Conservation (phyloP, 306 rosid species). For the Calophaca sinica region DNA sequence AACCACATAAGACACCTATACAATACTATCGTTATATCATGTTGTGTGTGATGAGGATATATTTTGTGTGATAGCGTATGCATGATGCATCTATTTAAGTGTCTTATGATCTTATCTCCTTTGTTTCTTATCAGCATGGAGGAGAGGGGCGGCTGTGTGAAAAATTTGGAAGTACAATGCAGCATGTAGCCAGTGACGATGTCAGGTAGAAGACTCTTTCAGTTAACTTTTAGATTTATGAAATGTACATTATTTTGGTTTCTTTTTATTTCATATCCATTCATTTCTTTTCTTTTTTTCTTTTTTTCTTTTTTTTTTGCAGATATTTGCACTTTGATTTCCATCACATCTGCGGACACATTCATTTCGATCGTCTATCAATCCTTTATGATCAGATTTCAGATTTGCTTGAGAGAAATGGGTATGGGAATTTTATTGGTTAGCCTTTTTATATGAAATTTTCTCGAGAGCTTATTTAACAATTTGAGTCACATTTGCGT, state of each 20-base stretch:
- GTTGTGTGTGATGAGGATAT: too few relatives aligned
- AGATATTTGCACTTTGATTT: conserved; percentile 95
- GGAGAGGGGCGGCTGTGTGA: conserved; percentile 86
- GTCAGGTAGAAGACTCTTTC: conserved; percentile 71
- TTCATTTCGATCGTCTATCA: conserved; percentile 91
- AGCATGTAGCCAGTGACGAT: conserved; percentile 67
- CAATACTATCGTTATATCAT: too few relatives aligned
- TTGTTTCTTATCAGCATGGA: conserved; percentile 70
- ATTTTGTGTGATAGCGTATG: not conserved
- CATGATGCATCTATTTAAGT: conserved; percentile 28
- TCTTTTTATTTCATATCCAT: too few relatives aligned
- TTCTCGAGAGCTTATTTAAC: conserved; percentile 9
- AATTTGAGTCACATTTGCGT: conserved; percentile 24
- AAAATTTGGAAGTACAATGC: conserved; percentile 66
- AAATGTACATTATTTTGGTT: not conserved
- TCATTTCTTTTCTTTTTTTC: not conserved
- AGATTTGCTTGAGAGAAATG: conserved; percentile 80
- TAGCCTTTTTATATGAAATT: not conserved
- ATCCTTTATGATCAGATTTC: conserved; percentile 84
- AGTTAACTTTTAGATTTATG: conserved; percentile 31
- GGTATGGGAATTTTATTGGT: conserved; percentile 59
- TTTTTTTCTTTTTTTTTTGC: conserved; percentile 42
- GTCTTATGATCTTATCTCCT: conserved; percentile 43
- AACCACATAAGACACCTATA: too few relatives aligned
- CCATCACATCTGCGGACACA: conserved; percentile 85